Evolutionary conservation across 257 asterid species (phyloP).

Genomic region (Solanum arcanum): DNA sequence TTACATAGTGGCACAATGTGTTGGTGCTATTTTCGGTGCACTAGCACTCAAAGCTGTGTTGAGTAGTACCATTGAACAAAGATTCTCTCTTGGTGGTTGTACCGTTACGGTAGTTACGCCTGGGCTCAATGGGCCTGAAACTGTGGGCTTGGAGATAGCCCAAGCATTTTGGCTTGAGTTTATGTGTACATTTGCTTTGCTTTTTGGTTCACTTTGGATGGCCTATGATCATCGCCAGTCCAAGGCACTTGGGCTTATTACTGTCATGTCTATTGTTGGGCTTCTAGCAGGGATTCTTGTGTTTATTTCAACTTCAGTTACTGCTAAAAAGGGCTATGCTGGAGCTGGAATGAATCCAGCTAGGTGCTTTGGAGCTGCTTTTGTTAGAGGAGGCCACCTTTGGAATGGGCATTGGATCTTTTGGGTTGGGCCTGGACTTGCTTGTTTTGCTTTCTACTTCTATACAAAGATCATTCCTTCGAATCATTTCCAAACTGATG

Average conservation of each 20-base stretch:
- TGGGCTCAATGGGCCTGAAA: slow-evolving; percentile 38
- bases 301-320: slow-evolving; percentile 47
- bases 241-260: slow-evolving; percentile 26
- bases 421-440: slow-evolving; percentile 59
- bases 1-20: slow-evolving; percentile 47
- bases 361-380: slow-evolving; percentile 60
- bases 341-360: slow-evolving; percentile 88
- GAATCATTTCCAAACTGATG: slow-evolving; percentile 41
- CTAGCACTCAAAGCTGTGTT: slow-evolving; percentile 60
- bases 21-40: slow-evolving; percentile 58
- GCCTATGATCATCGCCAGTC: slow-evolving; percentile 70
- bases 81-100: slow-evolving; percentile 66
- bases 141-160: slow-evolving; percentile 29
- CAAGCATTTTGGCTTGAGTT: slow-evolving; percentile 67
- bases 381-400: slow-evolving; percentile 65
- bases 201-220: slow-evolving; percentile 69
- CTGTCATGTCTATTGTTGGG: slow-evolving; percentile 37
- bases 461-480: slow-evolving; percentile 56
- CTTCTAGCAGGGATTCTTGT: slow-evolving; percentile 50
- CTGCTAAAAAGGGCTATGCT: slow-evolving; percentile 39
- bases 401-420: slow-evolving; percentile 81
- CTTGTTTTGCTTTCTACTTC: slow-evolving; percentile 48
- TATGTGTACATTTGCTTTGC: slow-evolving; percentile 44
- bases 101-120: slow-evolving; percentile 36
- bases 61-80: slow-evolving; percentile 18